A percentile compares a stretch with the other conserved stretches of the same genome.
Conservation (phyloP, 805 yeast genomes). For the Torulaspora indica region DNA sequence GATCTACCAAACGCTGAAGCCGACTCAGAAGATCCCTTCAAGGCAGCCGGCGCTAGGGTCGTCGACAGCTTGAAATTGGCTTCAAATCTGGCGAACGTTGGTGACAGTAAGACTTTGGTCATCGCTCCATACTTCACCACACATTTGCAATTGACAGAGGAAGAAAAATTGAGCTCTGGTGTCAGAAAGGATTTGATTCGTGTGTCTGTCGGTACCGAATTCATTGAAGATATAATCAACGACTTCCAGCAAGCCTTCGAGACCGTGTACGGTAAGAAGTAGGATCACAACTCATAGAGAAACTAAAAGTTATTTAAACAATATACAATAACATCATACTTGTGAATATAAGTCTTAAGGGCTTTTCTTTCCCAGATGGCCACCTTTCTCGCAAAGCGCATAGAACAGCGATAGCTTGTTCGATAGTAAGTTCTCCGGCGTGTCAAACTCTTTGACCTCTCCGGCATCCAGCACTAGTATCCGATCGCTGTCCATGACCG, state of each 20-base stretch:
- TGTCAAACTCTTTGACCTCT: conserved; percentile 68
- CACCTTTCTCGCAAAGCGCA: conserved; percentile 51
- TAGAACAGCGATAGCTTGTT: conserved; percentile 46
- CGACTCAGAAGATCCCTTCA: conserved; percentile 51
- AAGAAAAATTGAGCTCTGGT: conserved; percentile 78
- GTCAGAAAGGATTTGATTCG: conserved; percentile 86
- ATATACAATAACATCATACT: neutral
- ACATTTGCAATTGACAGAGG: conserved; percentile 82
- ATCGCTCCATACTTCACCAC: conserved; percentile 96
- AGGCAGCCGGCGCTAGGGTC: conserved; percentile 74
- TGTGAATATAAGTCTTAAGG: neutral
- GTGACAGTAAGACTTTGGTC: conserved; percentile 91
- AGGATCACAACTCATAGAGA: conserved; percentile 6
- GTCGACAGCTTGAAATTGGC: conserved; percentile 82
- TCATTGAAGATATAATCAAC: conserved; percentile 81
- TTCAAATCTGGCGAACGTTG: conserved; percentile 92
- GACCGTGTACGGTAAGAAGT: conserved; percentile 43
- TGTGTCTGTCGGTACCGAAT: conserved; percentile 87
- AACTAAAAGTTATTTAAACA: neutral
- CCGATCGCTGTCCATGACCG: conserved; percentile 78
- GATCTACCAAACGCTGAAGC: conserved; percentile 38
- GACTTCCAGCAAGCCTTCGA: conserved; percentile 86
- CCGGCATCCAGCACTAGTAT: conserved; percentile 75
- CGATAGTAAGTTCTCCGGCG: conserved; percentile 50
- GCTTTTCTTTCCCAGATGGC: conserved; percentile 29